Conservation (phyloP, 768 basidiomycete species). For the Lactarius sp. region DNA sequence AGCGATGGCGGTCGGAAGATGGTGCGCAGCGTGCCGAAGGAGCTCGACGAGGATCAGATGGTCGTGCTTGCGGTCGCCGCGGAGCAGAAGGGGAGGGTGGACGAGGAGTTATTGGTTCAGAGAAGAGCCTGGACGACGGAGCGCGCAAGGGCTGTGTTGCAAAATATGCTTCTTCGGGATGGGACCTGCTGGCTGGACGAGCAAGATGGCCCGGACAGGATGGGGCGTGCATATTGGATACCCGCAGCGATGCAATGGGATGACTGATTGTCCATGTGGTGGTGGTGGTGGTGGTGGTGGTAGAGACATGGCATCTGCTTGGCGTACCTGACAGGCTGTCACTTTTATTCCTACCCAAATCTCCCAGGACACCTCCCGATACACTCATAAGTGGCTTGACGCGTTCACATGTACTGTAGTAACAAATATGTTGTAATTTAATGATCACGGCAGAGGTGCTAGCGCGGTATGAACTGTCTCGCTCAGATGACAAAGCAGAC, state of each 20-base stretch:
- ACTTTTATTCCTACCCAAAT: not conserved
- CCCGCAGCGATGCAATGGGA: slow-evolving; percentile 88
- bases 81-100: slow-evolving; percentile 62
- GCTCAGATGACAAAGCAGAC: slow-evolving; percentile 8
- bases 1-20: slow-evolving; percentile 55
- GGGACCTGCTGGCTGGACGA: slow-evolving; percentile 95
- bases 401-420: not conserved
- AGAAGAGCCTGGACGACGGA: slow-evolving; percentile 74
- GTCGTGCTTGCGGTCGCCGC: slow-evolving; percentile 73
- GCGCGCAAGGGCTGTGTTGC: slow-evolving; percentile 69
- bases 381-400: not conserved
- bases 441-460: too few relatives aligned
- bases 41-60: slow-evolving; percentile 87
- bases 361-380: too few relatives aligned
- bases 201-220: slow-evolving; percentile 54
- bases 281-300: too few relatives aligned
- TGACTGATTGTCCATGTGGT: slow-evolving; percentile 35
- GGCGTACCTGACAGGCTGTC: not conserved
- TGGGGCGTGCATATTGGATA: slow-evolving; percentile 77
- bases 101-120: slow-evolving; percentile 53
- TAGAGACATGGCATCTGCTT: not conserved
- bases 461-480: not conserved
- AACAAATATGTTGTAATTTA: not conserved
- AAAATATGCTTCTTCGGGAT: slow-evolving; percentile 87
- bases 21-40: slow-evolving; percentile 85